Base-by-base conservation (phyloP, 177 flowering plant species). In the Telopea speciosissima region DNA sequence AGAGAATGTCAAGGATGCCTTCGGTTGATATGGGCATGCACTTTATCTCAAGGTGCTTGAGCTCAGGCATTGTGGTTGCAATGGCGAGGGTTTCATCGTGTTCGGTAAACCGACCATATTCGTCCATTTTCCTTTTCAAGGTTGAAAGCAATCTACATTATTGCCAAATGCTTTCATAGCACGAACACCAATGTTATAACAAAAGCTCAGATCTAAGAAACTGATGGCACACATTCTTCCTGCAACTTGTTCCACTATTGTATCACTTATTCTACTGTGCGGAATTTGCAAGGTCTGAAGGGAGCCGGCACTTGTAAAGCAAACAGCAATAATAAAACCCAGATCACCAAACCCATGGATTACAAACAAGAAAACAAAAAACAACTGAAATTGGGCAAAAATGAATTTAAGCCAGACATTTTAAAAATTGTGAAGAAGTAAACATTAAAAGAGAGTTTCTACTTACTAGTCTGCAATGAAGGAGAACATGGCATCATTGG, bases 21-120 rank as follows among this genome's bases (percentile, higher is more conserved):
- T 28, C 4, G 31, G 31, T 4, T 28, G 31, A 2, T 22, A 88
- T 78, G 8, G 72, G 79, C 62, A 80, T 62, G 72, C 84, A 84
- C 28, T 83, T 83, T 68, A 85, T 72, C 74, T 85, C 90, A 5
- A 93, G 87, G 70, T 85, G 90, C 81, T 83, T 84, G 62, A 93
- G 90, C 62, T 76, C 83, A 3, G 94, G 93, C 98, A 93, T 93
- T 66, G 93, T 88, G 63, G 83, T n/a, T 10, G 97, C 90, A 52
- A 90, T 91, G 23, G 96, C 94, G 24, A 73, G 77, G 54, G 98
- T 97, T 78, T 93, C 98, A 9, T 89, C 94, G 19, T 89, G 96
- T 23, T 83, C 84, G 28, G 3, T 28, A 28, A 28, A n/a, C 85
- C 77, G 22, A 69, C 72, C 70, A 71, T 81, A 56, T 78, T 84